phyloP scores from a whole-genome alignment of 108 stramenopile species.

The Discostella pseudostelligera region DNA sequence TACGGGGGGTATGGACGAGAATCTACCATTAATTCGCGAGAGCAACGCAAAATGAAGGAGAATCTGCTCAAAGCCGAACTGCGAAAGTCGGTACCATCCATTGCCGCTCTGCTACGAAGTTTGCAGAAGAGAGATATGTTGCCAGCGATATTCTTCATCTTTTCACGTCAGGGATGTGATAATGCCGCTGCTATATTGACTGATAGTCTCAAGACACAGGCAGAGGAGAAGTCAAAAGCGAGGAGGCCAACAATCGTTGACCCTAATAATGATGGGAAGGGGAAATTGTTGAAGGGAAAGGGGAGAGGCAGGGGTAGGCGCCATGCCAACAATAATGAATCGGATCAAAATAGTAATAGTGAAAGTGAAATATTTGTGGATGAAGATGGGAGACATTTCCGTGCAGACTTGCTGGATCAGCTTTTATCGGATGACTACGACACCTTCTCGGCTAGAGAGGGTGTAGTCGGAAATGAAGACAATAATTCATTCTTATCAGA shows the following conservation, averaged over 20 bases:
- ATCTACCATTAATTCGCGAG: slow-evolving; percentile 46
- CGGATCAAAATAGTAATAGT: slow-evolving; percentile 33
- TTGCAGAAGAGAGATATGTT: slow-evolving; percentile 69
- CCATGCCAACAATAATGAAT: slow-evolving; percentile 21
- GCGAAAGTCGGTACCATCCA: slow-evolving; percentile 67
- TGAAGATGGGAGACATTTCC: slow-evolving; percentile 62
- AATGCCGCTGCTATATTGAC: slow-evolving; percentile 69
- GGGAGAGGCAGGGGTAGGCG: slow-evolving; percentile 41
- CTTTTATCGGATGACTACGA: slow-evolving; percentile 45
- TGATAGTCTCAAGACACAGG: slow-evolving; percentile 44
- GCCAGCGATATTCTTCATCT: slow-evolving; percentile 94
- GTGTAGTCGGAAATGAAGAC: slow-evolving; percentile 25
- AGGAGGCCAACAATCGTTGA: slow-evolving; percentile 27
- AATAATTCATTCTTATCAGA: slow-evolving; percentile 52
- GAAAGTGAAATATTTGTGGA: slow-evolving; percentile 49
- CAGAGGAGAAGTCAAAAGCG: slow-evolving; percentile 17
- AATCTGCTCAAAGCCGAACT: slow-evolving; percentile 68
- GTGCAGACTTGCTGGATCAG: slow-evolving; percentile 49
- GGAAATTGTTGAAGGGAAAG: slow-evolving; percentile 15
- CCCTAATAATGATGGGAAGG: slow-evolving; percentile 19
- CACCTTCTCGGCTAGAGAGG: slow-evolving; percentile 16
- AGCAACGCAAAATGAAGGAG: slow-evolving; percentile 64
- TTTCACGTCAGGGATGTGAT: slow-evolving; percentile 89
- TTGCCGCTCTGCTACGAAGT: slow-evolving; percentile 57
- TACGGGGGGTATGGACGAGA: slow-evolving; percentile 38